These are phyloP conservation scores for Debaryomyces psychrophilus DNA, from an alignment of 1,139 yeast genomes.

Conservation along the genomic window DNA sequence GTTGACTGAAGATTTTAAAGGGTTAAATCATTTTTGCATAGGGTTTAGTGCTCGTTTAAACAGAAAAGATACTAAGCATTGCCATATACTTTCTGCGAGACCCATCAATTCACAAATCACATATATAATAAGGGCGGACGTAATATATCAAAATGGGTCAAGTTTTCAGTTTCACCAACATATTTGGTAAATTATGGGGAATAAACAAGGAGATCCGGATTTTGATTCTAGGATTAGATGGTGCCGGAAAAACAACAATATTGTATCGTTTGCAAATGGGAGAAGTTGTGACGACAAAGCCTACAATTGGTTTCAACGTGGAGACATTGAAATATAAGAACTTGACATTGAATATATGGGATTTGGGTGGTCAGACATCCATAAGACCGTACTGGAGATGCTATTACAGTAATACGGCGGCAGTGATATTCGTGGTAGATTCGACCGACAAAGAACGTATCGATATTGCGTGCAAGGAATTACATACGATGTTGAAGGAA, in stretches of 20 bases:
- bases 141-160: conserved; percentile 62
- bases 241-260: conserved; percentile 97
- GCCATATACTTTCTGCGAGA: background rate
- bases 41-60: background rate
- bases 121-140: background rate
- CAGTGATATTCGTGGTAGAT: conserved; percentile 94
- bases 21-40: background rate
- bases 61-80: background rate
- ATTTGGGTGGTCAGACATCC: conserved; percentile 95
- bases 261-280: conserved; percentile 90
- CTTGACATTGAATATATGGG: conserved; percentile 85
- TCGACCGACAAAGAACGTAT: conserved; percentile 95
- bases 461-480: conserved; percentile 82
- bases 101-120: background rate
- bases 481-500: conserved; percentile 89
- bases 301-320: conserved; percentile 96
- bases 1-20: background rate
- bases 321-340: conserved; percentile 91
- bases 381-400: conserved; percentile 99
- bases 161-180: conserved; percentile 70
- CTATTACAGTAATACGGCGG: conserved; percentile 94
- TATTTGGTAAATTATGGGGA: conserved; percentile 89
- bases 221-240: conserved; percentile 89
- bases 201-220: conserved; percentile 88
- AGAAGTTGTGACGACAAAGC: conserved; percentile 91